Conservation (phyloP, 768 basidiomycete species). For the Clavulina sp. region DNA sequence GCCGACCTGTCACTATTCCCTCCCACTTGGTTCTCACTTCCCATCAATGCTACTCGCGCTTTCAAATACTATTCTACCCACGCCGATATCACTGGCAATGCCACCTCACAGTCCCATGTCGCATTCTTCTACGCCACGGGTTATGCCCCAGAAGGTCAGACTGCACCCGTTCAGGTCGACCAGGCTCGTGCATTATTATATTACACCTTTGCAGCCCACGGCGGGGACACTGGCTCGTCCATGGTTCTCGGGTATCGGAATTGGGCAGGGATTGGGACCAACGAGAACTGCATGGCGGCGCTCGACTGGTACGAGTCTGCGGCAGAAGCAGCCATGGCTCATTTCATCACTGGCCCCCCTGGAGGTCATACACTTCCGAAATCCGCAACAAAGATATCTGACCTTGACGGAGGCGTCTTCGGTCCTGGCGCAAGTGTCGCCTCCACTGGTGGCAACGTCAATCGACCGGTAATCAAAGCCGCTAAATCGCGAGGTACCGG, state of each 20-base stretch:
- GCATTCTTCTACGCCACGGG: slow-evolving; percentile 86
- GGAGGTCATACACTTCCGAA: slow-evolving; percentile 77
- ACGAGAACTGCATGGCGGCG: slow-evolving; percentile 71
- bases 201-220: slow-evolving; percentile 86
- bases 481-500: slow-evolving; percentile 69
- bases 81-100: slow-evolving; percentile 56
- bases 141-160: no score
- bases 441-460: slow-evolving; percentile 59
- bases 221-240: slow-evolving; percentile 71
- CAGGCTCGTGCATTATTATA: slow-evolving; percentile 64
- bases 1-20: slow-evolving; percentile 42
- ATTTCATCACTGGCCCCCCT: slow-evolving; percentile 72
- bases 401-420: slow-evolving; percentile 82
- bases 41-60: slow-evolving; percentile 40
- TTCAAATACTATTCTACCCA: slow-evolving; percentile 47
- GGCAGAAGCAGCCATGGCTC: slow-evolving; percentile 66
- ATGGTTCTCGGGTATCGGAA: slow-evolving; percentile 89
- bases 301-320: slow-evolving; percentile 80
- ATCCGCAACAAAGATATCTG: slow-evolving; percentile 67
- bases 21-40: slow-evolving; percentile 26
- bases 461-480: slow-evolving; percentile 66
- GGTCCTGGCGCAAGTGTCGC: slow-evolving; percentile 90
- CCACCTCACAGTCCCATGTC: slow-evolving; percentile 68
- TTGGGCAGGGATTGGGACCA: slow-evolving; percentile 88
- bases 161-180: slow-evolving; percentile 20